phyloP scores from a whole-genome alignment of 352 stramenopile species.

The Phytophthora fragariae region DNA sequence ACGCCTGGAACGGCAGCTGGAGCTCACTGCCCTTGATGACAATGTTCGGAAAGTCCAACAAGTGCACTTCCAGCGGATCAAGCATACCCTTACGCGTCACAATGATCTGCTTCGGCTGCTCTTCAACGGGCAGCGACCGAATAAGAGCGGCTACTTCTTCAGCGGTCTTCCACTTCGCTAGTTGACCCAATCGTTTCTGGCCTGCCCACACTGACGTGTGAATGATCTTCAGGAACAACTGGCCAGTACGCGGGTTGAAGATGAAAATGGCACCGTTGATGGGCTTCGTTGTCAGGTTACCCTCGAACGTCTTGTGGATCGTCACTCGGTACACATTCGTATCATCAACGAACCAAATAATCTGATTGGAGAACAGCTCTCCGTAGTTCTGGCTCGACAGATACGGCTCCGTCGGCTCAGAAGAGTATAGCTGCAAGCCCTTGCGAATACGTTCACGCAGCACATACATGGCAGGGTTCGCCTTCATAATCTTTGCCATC shows the following conservation, averaged over 20 bases:
- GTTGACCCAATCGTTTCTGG: conserved; percentile 99
- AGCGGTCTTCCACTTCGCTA: conserved; percentile 99
- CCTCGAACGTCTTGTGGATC: conserved; percentile 99
- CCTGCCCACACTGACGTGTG: conserved; percentile 99
- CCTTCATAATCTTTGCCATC: conserved; percentile 99
- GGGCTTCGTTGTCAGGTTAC: conserved; percentile 99
- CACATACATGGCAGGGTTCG: conserved; percentile 99
- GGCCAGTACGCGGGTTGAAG: conserved; percentile 99
- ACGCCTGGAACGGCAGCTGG: conserved; percentile 99
- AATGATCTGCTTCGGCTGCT: conserved; percentile 99
- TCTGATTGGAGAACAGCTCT: conserved; percentile 99
- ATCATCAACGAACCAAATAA: conserved; percentile 99
- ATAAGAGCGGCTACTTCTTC: conserved; percentile 99
- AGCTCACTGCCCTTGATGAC: conserved; percentile 99
- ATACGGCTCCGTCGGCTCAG: conserved; percentile 99
- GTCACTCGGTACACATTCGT: conserved; percentile 99
- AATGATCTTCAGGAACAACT: conserved; percentile 99
- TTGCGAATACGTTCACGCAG: conserved; percentile 99
- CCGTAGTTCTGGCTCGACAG: conserved; percentile 99
- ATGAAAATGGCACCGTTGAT: conserved; percentile 99
- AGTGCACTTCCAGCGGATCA: conserved; percentile 98
- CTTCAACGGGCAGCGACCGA: conserved; percentile 98
- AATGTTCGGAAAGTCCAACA: conserved; percentile 99
- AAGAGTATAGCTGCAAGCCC: conserved; percentile 99
- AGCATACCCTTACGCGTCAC: conserved; percentile 99